phyloP scores from a whole-genome alignment of 2,329 filamentous ascomycete genomes.

The Lasiodiplodia theobromae region DNA sequence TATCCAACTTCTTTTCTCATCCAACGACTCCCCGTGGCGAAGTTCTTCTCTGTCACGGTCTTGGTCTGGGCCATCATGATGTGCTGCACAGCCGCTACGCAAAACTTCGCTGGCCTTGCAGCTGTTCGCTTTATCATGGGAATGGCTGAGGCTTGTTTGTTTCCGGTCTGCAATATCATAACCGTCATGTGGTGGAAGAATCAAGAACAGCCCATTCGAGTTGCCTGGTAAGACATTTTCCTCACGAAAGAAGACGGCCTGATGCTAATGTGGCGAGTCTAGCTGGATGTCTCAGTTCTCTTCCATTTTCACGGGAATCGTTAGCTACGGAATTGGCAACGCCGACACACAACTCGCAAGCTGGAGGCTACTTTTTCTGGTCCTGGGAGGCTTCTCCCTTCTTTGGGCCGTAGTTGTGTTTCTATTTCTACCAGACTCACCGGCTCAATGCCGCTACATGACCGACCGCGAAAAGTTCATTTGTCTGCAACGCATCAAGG shows the following conservation, averaged over 20 bases:
- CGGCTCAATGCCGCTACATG: conserved; percentile 35
- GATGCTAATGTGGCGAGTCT: not conserved
- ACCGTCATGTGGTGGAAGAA: conserved; percentile 28
- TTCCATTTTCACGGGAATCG: conserved; percentile 9
- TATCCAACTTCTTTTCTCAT: conserved; percentile 35
- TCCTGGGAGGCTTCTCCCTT: conserved; percentile 32
- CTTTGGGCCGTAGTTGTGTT: conserved; percentile 32
- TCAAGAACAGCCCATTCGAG: conserved; percentile 8
- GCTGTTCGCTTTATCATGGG: conserved; percentile 26
- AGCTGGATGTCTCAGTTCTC: conserved; percentile 26
- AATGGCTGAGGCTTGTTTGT: conserved; percentile 18
- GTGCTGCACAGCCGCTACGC: conserved; percentile 32
- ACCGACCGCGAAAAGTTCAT: conserved; percentile 21
- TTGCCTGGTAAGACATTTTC: conserved; percentile 7
- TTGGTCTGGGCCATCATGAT: conserved; percentile 35
- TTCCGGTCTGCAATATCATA: conserved; percentile 21
- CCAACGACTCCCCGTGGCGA: conserved; percentile 36
- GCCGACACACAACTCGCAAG: conserved; percentile 12
- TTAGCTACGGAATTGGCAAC: conserved; percentile 22
- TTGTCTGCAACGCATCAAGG: conserved; percentile 17
- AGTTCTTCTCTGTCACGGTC: conserved; percentile 34
- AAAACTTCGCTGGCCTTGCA: conserved; percentile 32
- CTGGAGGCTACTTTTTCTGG: conserved; percentile 32
- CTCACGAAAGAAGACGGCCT: rapidly evolving
- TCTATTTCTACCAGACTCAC: conserved; percentile 34